phyloP scores from a whole-genome alignment of 208 protist species.

The Hexamita inflata region DNA sequence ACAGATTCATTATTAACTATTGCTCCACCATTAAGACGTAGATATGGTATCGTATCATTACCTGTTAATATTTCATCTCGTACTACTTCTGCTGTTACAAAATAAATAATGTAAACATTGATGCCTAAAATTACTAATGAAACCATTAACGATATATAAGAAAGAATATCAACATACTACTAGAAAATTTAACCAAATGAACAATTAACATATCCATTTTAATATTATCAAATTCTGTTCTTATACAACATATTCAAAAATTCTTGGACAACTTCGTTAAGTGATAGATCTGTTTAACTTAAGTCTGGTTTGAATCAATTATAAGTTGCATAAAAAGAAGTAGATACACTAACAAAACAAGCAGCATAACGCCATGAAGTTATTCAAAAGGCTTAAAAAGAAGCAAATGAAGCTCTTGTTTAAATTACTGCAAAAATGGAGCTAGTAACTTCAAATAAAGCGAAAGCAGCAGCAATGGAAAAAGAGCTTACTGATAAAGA shows the following conservation, averaged over 20 bases:
- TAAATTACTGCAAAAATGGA: not conserved
- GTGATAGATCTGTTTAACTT: not conserved
- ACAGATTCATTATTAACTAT: no score
- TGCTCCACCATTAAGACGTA: no score
- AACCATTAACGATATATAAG: no score
- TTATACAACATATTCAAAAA: conserved; percentile 6
- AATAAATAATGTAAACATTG: no score
- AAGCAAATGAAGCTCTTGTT: conserved; percentile 1
- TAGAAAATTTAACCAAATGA: no score
- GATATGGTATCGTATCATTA: no score
- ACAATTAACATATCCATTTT: no score
- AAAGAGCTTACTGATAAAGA: not conserved
- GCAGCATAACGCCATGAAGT: not conserved
- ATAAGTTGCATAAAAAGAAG: not conserved
- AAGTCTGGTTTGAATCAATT: conserved; percentile 5
- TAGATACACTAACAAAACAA: not conserved
- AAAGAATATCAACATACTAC: no score
- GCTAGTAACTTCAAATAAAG: not conserved
- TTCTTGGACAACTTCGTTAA: not conserved
- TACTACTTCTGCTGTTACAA: no score
- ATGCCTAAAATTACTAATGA: no score
- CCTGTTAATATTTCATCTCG: no score
- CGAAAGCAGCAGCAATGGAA: not conserved
- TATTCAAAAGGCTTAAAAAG: not conserved
- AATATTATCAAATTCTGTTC: no score